These are phyloP conservation scores for Bryum argenteum DNA, from an alignment of 225 moss, liverwort and hornwort genomes.

Conservation along the genomic window DNA sequence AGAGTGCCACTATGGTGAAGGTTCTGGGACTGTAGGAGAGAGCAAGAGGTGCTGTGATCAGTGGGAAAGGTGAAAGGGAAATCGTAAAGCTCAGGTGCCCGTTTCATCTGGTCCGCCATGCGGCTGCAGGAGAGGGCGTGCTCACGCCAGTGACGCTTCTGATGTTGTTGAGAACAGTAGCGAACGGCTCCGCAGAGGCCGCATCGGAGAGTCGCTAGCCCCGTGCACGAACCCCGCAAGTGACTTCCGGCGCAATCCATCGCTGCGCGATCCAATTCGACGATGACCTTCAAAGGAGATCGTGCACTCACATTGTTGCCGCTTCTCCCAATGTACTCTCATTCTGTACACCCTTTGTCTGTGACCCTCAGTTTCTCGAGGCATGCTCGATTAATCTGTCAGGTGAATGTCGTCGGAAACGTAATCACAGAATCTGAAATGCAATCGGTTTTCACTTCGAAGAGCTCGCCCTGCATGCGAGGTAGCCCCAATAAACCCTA, in stretches of 20 bases:
- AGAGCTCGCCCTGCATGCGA: no score
- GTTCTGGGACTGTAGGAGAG: constrained; percentile 54
- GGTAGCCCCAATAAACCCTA: no score
- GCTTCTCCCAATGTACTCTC: not conserved
- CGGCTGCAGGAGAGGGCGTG: constrained; percentile 66
- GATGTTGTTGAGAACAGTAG: constrained; percentile 81
- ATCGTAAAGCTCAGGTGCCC: constrained; percentile 60
- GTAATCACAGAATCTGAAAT: no score
- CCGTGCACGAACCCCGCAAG: constrained; percentile 54
- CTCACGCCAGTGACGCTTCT: constrained; percentile 83
- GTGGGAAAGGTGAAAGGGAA: constrained; percentile 74
- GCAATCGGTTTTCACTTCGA: no score
- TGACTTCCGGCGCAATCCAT: constrained; percentile 62
- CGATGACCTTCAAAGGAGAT: not conserved
- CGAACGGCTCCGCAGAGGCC: constrained; percentile 81
- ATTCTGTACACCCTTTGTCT: not conserved
- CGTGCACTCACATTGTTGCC: not conserved
- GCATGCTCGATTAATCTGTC: not conserved
- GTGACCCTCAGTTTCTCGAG: not conserved
- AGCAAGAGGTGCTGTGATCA: constrained; percentile 51
- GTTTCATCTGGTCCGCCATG: constrained; percentile 82
- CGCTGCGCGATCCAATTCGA: not conserved
- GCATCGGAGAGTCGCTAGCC: constrained; percentile 67
- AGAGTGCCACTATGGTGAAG: constrained; percentile 69
- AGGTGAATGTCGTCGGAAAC: not conserved